Percentiles rank a stretch among this genome's conserved stretches.
Evolutionary conservation across 2,329 filamentous ascomycete species (phyloP).

Genomic region (Pseudogymnoascus verrucosus): DNA sequence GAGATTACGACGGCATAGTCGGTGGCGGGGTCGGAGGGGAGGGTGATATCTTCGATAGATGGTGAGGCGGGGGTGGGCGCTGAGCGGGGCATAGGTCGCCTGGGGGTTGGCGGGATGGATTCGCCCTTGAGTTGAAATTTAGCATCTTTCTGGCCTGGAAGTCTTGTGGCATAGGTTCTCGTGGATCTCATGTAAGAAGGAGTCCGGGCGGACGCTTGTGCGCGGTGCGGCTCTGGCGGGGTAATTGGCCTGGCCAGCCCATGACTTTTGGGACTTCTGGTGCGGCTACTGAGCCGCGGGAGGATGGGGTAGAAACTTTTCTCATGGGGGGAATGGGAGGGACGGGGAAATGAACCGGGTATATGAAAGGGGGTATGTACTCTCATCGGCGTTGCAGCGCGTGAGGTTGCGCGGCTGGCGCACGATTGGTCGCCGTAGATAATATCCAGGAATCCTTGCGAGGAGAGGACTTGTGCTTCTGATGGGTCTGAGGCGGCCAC

Average conservation of each 20-base stretch:
- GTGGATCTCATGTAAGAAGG: slow-evolving; percentile 25
- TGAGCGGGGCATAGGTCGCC: slow-evolving; percentile 55
- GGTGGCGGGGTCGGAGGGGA: slow-evolving; percentile 58
- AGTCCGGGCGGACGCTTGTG: slow-evolving; percentile 11
- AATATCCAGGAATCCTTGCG: slow-evolving; percentile 68
- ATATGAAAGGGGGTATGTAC: slow-evolving; percentile 38
- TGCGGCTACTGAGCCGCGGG: slow-evolving; percentile 15
- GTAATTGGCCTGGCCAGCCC: slow-evolving; percentile 18
- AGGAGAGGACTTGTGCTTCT: slow-evolving; percentile 69
- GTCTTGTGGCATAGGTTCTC: neutral
- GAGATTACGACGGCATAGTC: slow-evolving; percentile 87
- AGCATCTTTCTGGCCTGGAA: slow-evolving; percentile 15
- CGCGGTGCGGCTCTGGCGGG: slow-evolving; percentile 10
- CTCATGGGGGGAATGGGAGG: slow-evolving; percentile 15
- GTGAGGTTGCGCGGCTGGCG: slow-evolving; percentile 51
- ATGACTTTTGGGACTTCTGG: slow-evolving; percentile 25
- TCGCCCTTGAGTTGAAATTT: slow-evolving; percentile 43
- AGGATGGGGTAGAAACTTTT: slow-evolving; percentile 14
- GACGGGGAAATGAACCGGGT: slow-evolving; percentile 14
- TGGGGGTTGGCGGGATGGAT: slow-evolving; percentile 45
- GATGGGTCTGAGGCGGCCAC: slow-evolving; percentile 70
- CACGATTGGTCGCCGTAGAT: slow-evolving; percentile 60
- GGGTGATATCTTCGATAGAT: slow-evolving; percentile 61
- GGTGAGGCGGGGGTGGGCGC: slow-evolving; percentile 67
- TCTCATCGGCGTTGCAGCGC: slow-evolving; percentile 62